Conservation (phyloP, 2,329 filamentous ascomycete species). For the Fusarium sp. region DNA sequence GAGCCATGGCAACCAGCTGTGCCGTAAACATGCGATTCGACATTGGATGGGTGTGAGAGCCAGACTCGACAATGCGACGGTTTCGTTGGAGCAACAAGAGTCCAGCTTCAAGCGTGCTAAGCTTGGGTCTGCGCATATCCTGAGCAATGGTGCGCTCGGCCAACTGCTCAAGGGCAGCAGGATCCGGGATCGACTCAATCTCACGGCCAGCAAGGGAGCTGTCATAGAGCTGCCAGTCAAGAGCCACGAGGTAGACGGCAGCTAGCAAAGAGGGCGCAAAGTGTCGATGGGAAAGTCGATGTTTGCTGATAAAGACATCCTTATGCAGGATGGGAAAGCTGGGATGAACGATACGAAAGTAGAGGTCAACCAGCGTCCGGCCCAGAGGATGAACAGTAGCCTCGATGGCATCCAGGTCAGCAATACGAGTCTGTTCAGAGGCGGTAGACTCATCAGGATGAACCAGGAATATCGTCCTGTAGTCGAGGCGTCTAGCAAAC, state of each 20-base stretch:
- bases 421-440: slow-evolving; percentile 56
- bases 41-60: slow-evolving; percentile 36
- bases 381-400: slow-evolving; percentile 73
- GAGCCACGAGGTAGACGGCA: slow-evolving; percentile 71
- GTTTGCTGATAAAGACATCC: slow-evolving; percentile 72
- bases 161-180: slow-evolving; percentile 52
- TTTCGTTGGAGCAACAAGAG: slow-evolving; percentile 65
- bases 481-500: slow-evolving; percentile 50
- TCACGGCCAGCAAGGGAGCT: slow-evolving; percentile 57
- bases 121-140: slow-evolving; percentile 64
- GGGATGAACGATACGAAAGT: slow-evolving; percentile 73
- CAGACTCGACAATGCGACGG: slow-evolving; percentile 52
- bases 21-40: slow-evolving; percentile 62
- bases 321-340: slow-evolving; percentile 71
- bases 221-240: slow-evolving; percentile 72
- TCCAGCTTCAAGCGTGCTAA: slow-evolving; percentile 67
- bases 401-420: slow-evolving; percentile 66
- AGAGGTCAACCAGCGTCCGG: slow-evolving; percentile 72
- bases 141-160: slow-evolving; percentile 59
- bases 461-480: slow-evolving; percentile 52
- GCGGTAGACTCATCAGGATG: slow-evolving; percentile 51
- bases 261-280: slow-evolving; percentile 70
- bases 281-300: slow-evolving; percentile 66
- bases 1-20: slow-evolving; percentile 67
- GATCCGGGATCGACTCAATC: slow-evolving; percentile 46